Conservation (phyloP, 768 basidiomycete genomes). For the Termitomyces sp. region DNA sequence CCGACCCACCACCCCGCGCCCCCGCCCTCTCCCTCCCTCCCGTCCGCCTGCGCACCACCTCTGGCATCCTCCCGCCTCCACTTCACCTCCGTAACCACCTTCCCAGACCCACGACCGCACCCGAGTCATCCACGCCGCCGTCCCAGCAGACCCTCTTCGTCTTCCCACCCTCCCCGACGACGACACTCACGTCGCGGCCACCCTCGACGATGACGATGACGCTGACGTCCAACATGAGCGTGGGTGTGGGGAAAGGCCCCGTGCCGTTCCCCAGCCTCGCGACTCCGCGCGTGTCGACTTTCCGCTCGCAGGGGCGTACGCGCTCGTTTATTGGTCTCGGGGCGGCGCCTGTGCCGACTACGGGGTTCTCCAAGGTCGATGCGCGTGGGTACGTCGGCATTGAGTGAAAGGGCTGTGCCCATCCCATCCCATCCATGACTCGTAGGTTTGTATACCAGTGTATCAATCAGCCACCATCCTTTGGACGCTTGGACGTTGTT, state of each 20-base stretch:
- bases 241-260: slow-evolving; percentile 15
- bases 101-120: slow-evolving; percentile 21
- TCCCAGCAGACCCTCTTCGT: slow-evolving; percentile 87
- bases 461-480: slow-evolving; percentile 12
- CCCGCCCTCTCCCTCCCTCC: slow-evolving; percentile 24
- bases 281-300: slow-evolving; percentile 68
- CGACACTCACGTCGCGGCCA: slow-evolving; percentile 43
- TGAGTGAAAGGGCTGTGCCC: slow-evolving; percentile 20
- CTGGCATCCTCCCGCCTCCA: slow-evolving; percentile 54
- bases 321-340: slow-evolving; percentile 71
- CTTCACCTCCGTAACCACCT: slow-evolving; percentile 42
- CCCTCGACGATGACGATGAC: slow-evolving; percentile 85
- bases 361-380: slow-evolving; percentile 79
- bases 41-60: slow-evolving; percentile 46
- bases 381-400: slow-evolving; percentile 74
- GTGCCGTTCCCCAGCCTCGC: slow-evolving; percentile 52
- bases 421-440: too few relatives aligned
- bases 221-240: slow-evolving; percentile 55
- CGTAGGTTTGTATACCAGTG: slow-evolving; percentile 5
- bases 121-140: slow-evolving; percentile 48
- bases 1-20: slow-evolving; percentile 10
- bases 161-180: slow-evolving; percentile 70
- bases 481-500: slow-evolving; percentile 17
- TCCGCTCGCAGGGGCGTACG: slow-evolving; percentile 59
- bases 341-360: slow-evolving; percentile 67